phyloP scores from a whole-genome alignment of 192 early-diverging fungal genomes.

The Backusella circina region DNA sequence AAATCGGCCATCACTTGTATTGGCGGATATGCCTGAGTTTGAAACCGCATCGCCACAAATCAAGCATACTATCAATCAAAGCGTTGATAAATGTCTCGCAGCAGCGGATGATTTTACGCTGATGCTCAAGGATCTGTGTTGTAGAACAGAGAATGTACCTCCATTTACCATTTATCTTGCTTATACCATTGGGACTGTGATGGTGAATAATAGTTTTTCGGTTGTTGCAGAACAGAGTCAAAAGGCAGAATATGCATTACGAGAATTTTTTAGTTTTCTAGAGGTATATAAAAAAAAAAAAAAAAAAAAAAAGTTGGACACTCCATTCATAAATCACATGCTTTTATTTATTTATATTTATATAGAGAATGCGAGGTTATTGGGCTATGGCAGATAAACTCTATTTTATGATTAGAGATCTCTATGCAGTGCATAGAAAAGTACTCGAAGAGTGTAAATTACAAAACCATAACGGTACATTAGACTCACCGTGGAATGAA shows the following conservation, averaged over 20 bases:
- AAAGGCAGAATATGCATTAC: conserved; percentile 37
- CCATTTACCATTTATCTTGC: conserved; percentile 43
- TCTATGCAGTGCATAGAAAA: conserved; percentile 31
- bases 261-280: conserved; percentile 28
- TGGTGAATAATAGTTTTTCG: conserved; percentile 44
- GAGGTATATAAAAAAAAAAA: background rate
- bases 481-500: background rate
- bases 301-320: background rate
- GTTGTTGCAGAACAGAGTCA: conserved; percentile 29
- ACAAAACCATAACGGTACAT: background rate
- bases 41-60: conserved; percentile 13
- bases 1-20: conserved; percentile 43
- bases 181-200: conserved; percentile 48
- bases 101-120: conserved; percentile 41
- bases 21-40: conserved; percentile 22
- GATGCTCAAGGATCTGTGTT: conserved; percentile 35
- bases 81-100: conserved; percentile 33
- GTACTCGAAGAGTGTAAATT: background rate
- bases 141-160: conserved; percentile 28
- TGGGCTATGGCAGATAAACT: conserved; percentile 51
- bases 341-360: background rate
- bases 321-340: background rate
- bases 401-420: conserved; percentile 44
- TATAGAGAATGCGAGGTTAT: conserved; percentile 37
- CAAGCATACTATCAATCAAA: conserved; percentile 31